These are phyloP conservation scores for Ceratocystis cacaofunesta DNA, from an alignment of 2,329 filamentous ascomycete genomes.

Conservation along the genomic window DNA sequence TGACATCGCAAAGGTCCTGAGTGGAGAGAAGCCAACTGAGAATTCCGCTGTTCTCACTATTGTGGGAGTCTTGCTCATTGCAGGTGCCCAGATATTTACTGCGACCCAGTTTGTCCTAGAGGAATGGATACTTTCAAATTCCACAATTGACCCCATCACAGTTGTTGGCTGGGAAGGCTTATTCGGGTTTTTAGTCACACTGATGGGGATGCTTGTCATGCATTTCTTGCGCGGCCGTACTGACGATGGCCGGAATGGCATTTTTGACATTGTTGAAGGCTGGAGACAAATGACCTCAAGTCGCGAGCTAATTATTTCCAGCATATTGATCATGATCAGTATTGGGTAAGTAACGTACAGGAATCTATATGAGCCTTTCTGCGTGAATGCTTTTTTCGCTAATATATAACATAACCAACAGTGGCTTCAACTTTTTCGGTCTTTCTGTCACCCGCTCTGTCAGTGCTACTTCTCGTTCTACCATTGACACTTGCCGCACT, in stretches of 20 bases:
- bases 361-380: neutral
- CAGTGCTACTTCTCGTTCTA: constrained; percentile 83
- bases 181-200: constrained; percentile 72
- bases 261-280: constrained; percentile 81
- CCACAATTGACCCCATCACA: constrained; percentile 58
- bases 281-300: constrained; percentile 66
- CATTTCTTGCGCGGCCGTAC: constrained; percentile 66
- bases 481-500: constrained; percentile 93
- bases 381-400: constrained; percentile 14
- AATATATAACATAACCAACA: constrained; percentile 25
- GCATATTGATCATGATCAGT: constrained; percentile 86
- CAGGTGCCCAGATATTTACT: constrained; percentile 89
- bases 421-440: constrained; percentile 97
- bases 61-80: constrained; percentile 78
- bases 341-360: constrained; percentile 54
- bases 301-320: constrained; percentile 56
- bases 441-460: constrained; percentile 80
- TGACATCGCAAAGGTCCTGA: constrained; percentile 23
- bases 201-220: constrained; percentile 63
- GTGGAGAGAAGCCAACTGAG: constrained; percentile 27
- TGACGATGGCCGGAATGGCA: constrained; percentile 57
- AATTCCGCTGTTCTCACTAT: constrained; percentile 42
- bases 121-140: constrained; percentile 68
- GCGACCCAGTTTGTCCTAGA: constrained; percentile 93
- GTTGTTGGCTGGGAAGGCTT: constrained; percentile 94